Evolutionary conservation across 306 rosid genomes (phyloP).

Genomic region (Casuarina glauca): DNA sequence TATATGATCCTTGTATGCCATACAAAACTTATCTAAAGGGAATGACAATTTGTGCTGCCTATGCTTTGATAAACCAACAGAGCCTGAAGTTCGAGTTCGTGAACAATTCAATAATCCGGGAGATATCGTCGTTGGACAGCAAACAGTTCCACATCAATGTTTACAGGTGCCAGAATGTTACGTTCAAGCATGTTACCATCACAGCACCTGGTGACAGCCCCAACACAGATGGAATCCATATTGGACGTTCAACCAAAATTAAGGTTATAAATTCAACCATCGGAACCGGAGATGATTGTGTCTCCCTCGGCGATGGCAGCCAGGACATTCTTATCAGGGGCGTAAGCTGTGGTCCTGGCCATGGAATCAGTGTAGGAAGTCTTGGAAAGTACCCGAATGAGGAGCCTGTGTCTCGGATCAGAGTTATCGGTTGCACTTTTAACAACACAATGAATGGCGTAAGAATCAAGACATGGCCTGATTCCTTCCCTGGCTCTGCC

Average conservation of each 20-base stretch:
- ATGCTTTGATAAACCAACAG: constrained; percentile 11
- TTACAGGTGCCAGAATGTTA: constrained; percentile 31
- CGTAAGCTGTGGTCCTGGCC: constrained; percentile 52
- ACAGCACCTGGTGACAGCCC: constrained; percentile 34
- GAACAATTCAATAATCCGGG: constrained; percentile 27
- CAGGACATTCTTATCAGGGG: constrained; percentile 5
- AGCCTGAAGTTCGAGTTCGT: constrained; percentile 39
- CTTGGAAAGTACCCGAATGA: constrained; percentile 37
- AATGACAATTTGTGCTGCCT: background rate
- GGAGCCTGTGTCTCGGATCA: constrained; percentile 21
- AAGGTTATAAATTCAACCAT: constrained; percentile 28
- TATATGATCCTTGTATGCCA: too few species aligned
- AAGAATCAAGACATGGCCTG: constrained; percentile 55
- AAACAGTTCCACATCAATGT: constrained; percentile 46
- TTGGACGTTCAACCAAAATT: constrained; percentile 44
- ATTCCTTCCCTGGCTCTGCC: background rate
- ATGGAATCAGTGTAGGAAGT: constrained; percentile 52
- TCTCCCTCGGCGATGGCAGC: constrained; percentile 53
- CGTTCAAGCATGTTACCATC: constrained; percentile 28
- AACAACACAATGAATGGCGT: constrained; percentile 37
- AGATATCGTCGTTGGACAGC: constrained; percentile 36
- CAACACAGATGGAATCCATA: constrained; percentile 56
- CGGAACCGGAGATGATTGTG: constrained; percentile 52
- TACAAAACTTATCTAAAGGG: background rate
- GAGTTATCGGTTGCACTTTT: constrained; percentile 35